Base-by-base conservation (phyloP, 1,139 yeast species). In the Candida pseudoviswanathii region DNA sequence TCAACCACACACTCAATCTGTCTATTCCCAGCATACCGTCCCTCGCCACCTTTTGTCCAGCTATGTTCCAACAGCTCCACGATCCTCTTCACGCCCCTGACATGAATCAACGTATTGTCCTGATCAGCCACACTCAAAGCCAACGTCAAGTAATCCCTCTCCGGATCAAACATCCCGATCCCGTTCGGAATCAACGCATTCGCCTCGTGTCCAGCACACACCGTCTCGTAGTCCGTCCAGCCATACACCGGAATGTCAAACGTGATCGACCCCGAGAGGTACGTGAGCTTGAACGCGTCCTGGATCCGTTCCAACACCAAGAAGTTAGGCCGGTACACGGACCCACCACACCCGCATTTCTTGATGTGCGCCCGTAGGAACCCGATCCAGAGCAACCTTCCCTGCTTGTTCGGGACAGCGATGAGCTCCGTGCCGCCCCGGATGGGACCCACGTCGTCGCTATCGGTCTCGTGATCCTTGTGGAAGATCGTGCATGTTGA, bases 101-200 rank as follows among this genome's bases (percentile, higher is more conserved):
- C 43, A 48, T 66, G 66, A 3, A 74, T 56, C 10, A 62, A 55
- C 45, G 68, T 66, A 31, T 70, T 71, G 1, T 75, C 70, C 29
- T 61, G 60, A 53, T 74, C 80, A 5, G 72, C 61, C 21, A 70
- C 62, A 2, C 77, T 69, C n/a, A 67, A 58, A 25, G 73, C 53
- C 37, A 75, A 50, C 0, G 74, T 65, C 51, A 72, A 32, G 42
- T 62, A 58, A 57, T 73, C 78, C n/a, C 27, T 16, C 16, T 36
- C 30, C 11, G 39, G 32, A 34, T 49, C 51, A 40, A 39, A 63
- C 57, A 57, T 73, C 78, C 8, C 57, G 55, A 5, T 31, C 21
- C 76, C 76, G 56, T 72, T 73, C 2, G 78, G 77, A 38, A 73
- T 68, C 41, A 73, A 58, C 3, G 65, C 69, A 51, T 68, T 69